A percentile compares a stretch with the other conserved stretches of the same genome.
Conservation (phyloP, 2,329 filamentous ascomycete species). For the Magnaporthiopsis incrustans region DNA sequence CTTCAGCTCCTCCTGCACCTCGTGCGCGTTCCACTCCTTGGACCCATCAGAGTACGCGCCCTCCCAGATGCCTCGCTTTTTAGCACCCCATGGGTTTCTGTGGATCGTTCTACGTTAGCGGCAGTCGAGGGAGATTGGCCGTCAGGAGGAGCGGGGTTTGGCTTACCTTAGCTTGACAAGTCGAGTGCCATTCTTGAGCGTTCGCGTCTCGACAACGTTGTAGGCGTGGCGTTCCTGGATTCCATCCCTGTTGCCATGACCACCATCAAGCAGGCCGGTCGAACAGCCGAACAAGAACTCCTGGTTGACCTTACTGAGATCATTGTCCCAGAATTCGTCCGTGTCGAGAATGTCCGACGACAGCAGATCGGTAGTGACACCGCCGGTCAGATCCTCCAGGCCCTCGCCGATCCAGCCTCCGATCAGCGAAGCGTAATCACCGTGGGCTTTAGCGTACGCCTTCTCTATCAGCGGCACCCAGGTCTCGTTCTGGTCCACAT, state of each 20-base stretch:
- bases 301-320: conserved; percentile 69
- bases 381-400: conserved; percentile 54
- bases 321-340: conserved; percentile 70
- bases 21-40: conserved; percentile 68
- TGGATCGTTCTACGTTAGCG: conserved; percentile 13
- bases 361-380: conserved; percentile 58
- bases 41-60: conserved; percentile 75
- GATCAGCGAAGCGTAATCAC: conserved; percentile 67
- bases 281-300: conserved; percentile 64
- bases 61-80: conserved; percentile 70
- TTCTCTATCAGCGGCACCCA: conserved; percentile 76
- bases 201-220: conserved; percentile 45
- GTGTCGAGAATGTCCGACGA: conserved; percentile 65
- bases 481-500: conserved; percentile 66
- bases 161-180: conserved; percentile 49
- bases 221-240: conserved; percentile 54
- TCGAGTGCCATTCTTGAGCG: conserved; percentile 51
- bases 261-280: conserved; percentile 39
- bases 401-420: conserved; percentile 60
- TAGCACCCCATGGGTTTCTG: conserved; percentile 70
- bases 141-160: background rate
- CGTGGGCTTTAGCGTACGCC: conserved; percentile 73
- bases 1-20: conserved; percentile 64
- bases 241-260: conserved; percentile 42
- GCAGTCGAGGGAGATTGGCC: background rate